phyloP scores from a whole-genome alignment of 129 eudicot species.

The Flaveria ramosissima region DNA sequence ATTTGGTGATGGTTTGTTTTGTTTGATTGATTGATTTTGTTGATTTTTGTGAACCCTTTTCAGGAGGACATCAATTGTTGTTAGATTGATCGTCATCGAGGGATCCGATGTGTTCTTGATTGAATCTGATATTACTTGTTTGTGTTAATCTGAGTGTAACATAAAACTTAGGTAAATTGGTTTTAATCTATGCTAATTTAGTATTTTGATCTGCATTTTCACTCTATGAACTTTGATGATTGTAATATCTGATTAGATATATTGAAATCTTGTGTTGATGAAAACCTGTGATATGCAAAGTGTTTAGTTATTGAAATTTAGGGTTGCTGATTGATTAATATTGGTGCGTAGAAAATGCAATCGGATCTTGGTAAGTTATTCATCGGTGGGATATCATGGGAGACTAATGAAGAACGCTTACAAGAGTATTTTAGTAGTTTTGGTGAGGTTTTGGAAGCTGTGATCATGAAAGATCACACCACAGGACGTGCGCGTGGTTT shows the following conservation, averaged over 20 bases:
- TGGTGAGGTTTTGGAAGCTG: slow-evolving; percentile 76
- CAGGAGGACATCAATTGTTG: slow-evolving; percentile 30
- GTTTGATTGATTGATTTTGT: slow-evolving; percentile 19
- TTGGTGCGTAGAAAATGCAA: slow-evolving; percentile 50
- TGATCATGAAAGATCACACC: slow-evolving; percentile 73
- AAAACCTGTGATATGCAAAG: not conserved
- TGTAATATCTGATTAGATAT: not conserved
- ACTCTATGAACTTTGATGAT: slow-evolving; percentile 8
- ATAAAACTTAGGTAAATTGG: slow-evolving; percentile 43
- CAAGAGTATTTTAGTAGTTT: slow-evolving; percentile 58
- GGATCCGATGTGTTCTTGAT: slow-evolving; percentile 46
- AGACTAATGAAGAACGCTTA: slow-evolving; percentile 68
- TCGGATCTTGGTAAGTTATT: slow-evolving; percentile 73
- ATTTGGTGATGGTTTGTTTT: slow-evolving; percentile 6
- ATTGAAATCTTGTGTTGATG: not conserved
- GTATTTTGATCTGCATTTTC: slow-evolving; percentile 33
- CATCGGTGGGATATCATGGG: slow-evolving; percentile 83
- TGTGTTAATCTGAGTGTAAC: slow-evolving; percentile 24
- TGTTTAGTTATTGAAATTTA: not conserved
- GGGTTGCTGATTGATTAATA: not conserved
- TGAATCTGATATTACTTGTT: slow-evolving; percentile 40
- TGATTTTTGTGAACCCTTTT: slow-evolving; percentile 22
- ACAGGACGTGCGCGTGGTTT: slow-evolving; percentile 80
- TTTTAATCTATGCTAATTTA: slow-evolving; percentile 23
- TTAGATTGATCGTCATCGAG: slow-evolving; percentile 2